These are phyloP conservation scores for Neofusicoccum parvum DNA, from an alignment of 2,329 filamentous ascomycete species.

Conservation along the genomic window DNA sequence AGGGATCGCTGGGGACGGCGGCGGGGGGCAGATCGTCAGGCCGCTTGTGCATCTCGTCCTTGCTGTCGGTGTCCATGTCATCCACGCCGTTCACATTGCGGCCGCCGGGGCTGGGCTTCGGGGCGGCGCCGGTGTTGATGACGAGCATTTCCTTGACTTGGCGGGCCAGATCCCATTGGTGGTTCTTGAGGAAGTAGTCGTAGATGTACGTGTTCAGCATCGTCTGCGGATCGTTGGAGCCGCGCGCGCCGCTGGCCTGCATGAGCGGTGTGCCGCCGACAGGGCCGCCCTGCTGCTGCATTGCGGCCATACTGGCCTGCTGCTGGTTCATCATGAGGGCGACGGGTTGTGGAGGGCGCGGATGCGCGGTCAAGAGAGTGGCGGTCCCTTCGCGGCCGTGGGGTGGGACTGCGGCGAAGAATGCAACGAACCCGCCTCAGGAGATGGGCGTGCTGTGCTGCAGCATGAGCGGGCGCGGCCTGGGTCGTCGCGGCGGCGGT, in stretches of 20 bases:
- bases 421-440: constrained; percentile 19
- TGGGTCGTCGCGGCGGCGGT: constrained; percentile 9
- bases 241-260: constrained; percentile 51
- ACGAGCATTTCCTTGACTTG: constrained; percentile 60
- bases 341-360: constrained; percentile 4
- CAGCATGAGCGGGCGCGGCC: constrained; percentile 20
- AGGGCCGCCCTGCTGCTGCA: constrained; percentile 66
- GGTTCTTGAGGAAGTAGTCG: constrained; percentile 85
- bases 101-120: constrained; percentile 62
- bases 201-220: constrained; percentile 86
- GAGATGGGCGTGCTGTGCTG: constrained; percentile 10
- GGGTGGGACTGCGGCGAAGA: constrained; percentile 7
- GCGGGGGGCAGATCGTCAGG: constrained; percentile 80
- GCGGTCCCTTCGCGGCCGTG: constrained; percentile 9
- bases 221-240: constrained; percentile 47
- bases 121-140: constrained; percentile 54
- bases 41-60: constrained; percentile 76
- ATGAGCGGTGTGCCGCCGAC: constrained; percentile 69
- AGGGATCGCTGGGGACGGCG: constrained; percentile 61
- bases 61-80: constrained; percentile 82
- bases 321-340: constrained; percentile 43
- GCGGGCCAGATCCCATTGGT: constrained; percentile 81
- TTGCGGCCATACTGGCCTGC: constrained; percentile 67
- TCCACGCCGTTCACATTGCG: constrained; percentile 68
- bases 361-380: constrained; percentile 10